phyloP scores from a whole-genome alignment of 2,329 filamentous ascomycete species.

The Exserohilum turcica region DNA sequence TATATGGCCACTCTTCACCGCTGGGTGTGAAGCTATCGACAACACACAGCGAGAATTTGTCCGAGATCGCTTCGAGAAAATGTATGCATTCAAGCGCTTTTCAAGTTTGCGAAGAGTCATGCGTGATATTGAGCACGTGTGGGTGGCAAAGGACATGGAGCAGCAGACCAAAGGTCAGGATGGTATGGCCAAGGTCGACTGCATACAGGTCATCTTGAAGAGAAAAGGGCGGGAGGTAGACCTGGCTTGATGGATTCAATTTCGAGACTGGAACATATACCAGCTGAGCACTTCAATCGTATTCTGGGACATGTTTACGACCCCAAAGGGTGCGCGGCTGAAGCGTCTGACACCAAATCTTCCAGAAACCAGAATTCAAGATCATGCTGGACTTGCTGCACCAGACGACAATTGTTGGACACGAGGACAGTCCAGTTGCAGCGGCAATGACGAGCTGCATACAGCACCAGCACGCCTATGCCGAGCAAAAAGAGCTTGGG shows the following conservation, averaged over 20 bases:
- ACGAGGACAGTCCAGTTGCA: not conserved
- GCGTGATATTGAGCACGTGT: constrained; percentile 39
- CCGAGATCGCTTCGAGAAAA: constrained; percentile 28
- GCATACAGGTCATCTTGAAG: constrained; percentile 38
- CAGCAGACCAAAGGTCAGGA: constrained; percentile 25
- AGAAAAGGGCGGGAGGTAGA: constrained; percentile 36
- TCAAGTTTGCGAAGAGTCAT: constrained; percentile 32
- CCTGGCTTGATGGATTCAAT: constrained; percentile 28
- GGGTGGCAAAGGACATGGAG: constrained; percentile 36
- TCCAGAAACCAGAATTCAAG: not conserved
- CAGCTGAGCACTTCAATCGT: not conserved
- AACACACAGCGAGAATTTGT: constrained; percentile 32
- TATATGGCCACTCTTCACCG: constrained; percentile 42
- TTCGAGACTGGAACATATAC: not conserved
- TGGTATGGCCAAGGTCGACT: constrained; percentile 39
- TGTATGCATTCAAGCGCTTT: constrained; percentile 33
- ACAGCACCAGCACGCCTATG: not conserved
- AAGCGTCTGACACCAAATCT: not conserved
- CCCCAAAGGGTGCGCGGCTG: not conserved
- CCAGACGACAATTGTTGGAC: not conserved
- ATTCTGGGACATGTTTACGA: not conserved
- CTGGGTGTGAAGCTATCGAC: constrained; percentile 37
- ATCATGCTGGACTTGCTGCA: not conserved
- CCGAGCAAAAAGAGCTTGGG: not conserved
- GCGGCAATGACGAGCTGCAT: not conserved